phyloP scores from a whole-genome alignment of 2,329 filamentous ascomycete species.

The Penicillium sp. region DNA sequence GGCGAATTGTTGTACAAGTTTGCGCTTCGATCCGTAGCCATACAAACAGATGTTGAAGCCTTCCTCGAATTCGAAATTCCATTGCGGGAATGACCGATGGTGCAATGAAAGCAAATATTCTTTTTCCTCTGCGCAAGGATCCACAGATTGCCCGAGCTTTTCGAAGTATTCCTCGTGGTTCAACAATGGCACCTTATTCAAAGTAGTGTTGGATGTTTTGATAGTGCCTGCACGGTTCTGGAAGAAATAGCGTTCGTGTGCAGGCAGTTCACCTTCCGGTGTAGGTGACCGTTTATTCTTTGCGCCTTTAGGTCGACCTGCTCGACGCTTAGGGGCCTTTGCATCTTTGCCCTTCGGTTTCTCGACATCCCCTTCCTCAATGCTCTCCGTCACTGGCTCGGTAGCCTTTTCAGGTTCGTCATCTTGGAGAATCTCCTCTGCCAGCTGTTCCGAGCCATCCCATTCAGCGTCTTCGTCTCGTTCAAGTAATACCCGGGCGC shows the following conservation, averaged over 20 bases:
- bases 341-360: constrained; percentile 46
- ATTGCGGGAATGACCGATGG: constrained; percentile 80
- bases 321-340: constrained; percentile 53
- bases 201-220: constrained; percentile 84
- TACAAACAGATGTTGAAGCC: constrained; percentile 89
- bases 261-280: constrained; percentile 76
- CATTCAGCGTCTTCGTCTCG: constrained; percentile 66
- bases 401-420: constrained; percentile 28
- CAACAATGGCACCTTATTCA: constrained; percentile 72
- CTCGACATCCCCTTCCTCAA: constrained; percentile 35
- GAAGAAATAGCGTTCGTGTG: constrained; percentile 90
- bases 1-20: constrained; percentile 73
- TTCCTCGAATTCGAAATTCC: constrained; percentile 85
- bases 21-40: constrained; percentile 86
- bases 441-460: constrained; percentile 66
- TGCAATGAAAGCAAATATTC: constrained; percentile 74
- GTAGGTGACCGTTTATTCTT: constrained; percentile 69
- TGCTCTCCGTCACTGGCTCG: constrained; percentile 28
- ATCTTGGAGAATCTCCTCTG: constrained; percentile 64
- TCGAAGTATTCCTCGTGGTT: constrained; percentile 91
- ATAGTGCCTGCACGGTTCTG: constrained; percentile 80
- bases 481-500: constrained; percentile 72
- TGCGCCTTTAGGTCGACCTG: constrained; percentile 57
- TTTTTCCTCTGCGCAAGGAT: constrained; percentile 70
- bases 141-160: constrained; percentile 61